phyloP scores from a whole-genome alignment of 495 filamentous ascomycete species.

The Beverwykella pulmonaria region DNA sequence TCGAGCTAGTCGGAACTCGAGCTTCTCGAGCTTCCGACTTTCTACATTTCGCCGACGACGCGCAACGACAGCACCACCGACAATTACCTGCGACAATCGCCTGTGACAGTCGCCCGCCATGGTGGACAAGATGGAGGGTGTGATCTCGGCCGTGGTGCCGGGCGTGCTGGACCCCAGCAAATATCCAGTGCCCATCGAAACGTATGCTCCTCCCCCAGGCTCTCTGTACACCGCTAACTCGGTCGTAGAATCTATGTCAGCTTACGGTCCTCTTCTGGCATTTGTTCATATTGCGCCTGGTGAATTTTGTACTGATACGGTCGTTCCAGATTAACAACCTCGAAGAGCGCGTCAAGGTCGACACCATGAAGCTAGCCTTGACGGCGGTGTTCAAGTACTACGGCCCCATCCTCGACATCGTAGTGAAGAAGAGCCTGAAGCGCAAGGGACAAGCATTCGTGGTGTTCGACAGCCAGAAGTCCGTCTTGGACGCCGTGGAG shows the following conservation, averaged over 20 bases:
- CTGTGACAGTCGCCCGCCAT: slow-evolving; percentile 11
- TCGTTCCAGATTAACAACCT: slow-evolving; percentile 76
- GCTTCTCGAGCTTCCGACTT: slow-evolving; percentile 10
- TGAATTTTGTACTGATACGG: neutral
- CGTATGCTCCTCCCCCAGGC: slow-evolving; percentile 6
- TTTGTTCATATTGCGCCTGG: neutral
- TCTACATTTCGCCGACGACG: neutral
- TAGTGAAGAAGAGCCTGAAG: slow-evolving; percentile 89
- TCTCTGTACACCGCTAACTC: slow-evolving; percentile 15
- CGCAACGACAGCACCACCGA: neutral
- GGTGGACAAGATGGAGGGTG: slow-evolving; percentile 30
- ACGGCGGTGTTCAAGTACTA: slow-evolving; percentile 84
- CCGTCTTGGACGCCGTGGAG: slow-evolving; percentile 78
- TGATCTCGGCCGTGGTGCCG: neutral
- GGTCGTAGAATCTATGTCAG: slow-evolving; percentile 25
- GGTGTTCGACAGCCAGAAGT: slow-evolving; percentile 79
- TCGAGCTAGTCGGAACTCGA: neutral
- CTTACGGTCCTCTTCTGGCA: neutral
- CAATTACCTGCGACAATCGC: slow-evolving; percentile 1
- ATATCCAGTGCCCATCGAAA: slow-evolving; percentile 16
- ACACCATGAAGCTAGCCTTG: slow-evolving; percentile 73
- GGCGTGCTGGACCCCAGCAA: neutral
- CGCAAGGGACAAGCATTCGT: slow-evolving; percentile 96
- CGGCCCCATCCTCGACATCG: slow-evolving; percentile 85
- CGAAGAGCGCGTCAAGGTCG: slow-evolving; percentile 87